Evolutionary conservation across 805 yeast genomes (phyloP).

Genomic region (Zygotorulaspora danielsina): DNA sequence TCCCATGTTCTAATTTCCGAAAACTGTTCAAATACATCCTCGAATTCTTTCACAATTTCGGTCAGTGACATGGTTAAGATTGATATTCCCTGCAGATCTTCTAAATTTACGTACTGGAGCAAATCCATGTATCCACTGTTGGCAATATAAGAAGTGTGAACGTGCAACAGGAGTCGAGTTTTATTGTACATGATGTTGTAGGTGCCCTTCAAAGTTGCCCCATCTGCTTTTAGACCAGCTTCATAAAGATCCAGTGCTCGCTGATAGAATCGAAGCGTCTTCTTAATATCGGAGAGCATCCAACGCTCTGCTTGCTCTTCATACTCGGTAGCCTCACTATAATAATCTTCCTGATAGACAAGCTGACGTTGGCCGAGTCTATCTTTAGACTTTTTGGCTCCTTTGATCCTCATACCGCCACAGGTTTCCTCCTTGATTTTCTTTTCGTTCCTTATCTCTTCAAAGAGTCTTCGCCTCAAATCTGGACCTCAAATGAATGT

Average conservation of each 20-base stretch:
- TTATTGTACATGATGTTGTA: conserved; percentile 34
- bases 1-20: conserved; percentile 30
- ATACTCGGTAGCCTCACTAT: conserved; percentile 29
- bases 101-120: conserved; percentile 27
- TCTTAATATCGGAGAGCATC: conserved; percentile 33
- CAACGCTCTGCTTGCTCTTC: conserved; percentile 39
- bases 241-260: conserved; percentile 30
- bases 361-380: conserved; percentile 13
- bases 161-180: conserved; percentile 30
- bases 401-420: conserved; percentile 5
- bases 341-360: conserved; percentile 31
- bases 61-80: conserved; percentile 16
- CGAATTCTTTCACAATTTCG: conserved; percentile 23
- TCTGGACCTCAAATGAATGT: background rate
- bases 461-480: background rate
- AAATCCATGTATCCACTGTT: conserved; percentile 32
- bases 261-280: conserved; percentile 27
- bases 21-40: conserved; percentile 18
- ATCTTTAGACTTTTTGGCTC: conserved; percentile 13
- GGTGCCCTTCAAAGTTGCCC: conserved; percentile 32
- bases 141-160: conserved; percentile 30
- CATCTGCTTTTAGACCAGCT: conserved; percentile 33
- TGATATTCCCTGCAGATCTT: conserved; percentile 21
- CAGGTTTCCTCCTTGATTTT: too few species aligned
- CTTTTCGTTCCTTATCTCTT: too few species aligned